Evolutionary conservation across 192 early-diverging fungal species (phyloP).

Genomic region (Backusella tuberculispora): DNA sequence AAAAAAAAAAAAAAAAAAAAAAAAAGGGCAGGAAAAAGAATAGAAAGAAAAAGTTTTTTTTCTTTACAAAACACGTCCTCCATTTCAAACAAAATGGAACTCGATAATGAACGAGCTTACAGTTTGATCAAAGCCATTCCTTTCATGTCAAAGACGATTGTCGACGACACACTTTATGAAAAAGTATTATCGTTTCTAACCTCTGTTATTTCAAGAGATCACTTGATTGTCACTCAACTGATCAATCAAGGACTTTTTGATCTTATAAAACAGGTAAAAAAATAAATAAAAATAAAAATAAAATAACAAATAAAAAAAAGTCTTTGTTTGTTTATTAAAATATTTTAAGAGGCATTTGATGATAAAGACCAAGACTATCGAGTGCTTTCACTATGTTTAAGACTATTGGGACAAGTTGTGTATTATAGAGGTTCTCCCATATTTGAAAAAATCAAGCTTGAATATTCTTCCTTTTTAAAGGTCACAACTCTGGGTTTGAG

Average conservation of each 20-base stretch:
- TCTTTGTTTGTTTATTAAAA: background rate
- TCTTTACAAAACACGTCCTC: background rate
- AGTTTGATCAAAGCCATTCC: slow-evolving; percentile 63
- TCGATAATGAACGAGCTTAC: slow-evolving; percentile 39
- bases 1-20: too few relatives aligned
- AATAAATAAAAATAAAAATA: too few relatives aligned
- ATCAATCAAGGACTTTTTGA: background rate
- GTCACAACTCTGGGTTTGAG: background rate
- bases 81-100: background rate
- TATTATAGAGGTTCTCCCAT: background rate
- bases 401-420: slow-evolving; percentile 30
- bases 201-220: slow-evolving; percentile 26
- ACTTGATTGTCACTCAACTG: slow-evolving; percentile 19
- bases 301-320: too few relatives aligned
- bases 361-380: slow-evolving; percentile 34
- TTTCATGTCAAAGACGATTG: slow-evolving; percentile 68
- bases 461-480: slow-evolving; percentile 9
- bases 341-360: slow-evolving; percentile 26
- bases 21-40: background rate
- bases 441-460: background rate
- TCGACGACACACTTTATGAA: slow-evolving; percentile 79
- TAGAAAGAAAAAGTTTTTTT: background rate
- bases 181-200: slow-evolving; percentile 61
- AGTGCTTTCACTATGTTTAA: slow-evolving; percentile 31
- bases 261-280: background rate